These are phyloP conservation scores for Caryopteris hybrid DNA, from an alignment of 305 asterid genomes.

Conservation along the genomic window DNA sequence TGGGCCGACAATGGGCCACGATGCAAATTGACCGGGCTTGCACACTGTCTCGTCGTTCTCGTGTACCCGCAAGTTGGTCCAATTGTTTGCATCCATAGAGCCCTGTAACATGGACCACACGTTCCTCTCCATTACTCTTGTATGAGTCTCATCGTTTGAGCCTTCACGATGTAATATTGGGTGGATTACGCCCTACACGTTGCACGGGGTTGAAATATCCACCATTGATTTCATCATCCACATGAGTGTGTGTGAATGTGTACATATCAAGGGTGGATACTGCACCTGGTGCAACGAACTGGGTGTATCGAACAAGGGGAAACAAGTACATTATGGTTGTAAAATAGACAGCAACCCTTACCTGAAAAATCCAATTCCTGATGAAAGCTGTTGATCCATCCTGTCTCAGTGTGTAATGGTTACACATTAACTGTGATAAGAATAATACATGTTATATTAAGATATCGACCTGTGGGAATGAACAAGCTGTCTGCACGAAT, in stretches of 20 bases:
- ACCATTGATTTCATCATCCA: background rate
- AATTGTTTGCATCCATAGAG: slow-evolving; percentile 70
- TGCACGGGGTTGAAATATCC: background rate
- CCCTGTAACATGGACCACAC: slow-evolving; percentile 45
- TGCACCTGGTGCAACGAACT: background rate
- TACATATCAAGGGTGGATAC: background rate
- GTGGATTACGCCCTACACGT: background rate
- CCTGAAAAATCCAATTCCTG: slow-evolving; percentile 89
- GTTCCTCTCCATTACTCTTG: background rate
- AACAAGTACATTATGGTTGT: background rate
- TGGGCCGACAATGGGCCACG: slow-evolving; percentile 78
- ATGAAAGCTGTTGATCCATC: slow-evolving; percentile 87
- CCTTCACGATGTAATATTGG: background rate
- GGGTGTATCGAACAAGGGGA: background rate
- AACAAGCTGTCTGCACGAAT: background rate
- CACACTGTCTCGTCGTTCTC: slow-evolving; percentile 70
- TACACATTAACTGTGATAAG: slow-evolving; percentile 81
- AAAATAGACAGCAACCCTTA: slow-evolving; percentile 13
- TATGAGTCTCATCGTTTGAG: background rate
- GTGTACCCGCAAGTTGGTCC: slow-evolving; percentile 79
- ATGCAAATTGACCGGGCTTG: slow-evolving; percentile 91
- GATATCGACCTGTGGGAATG: background rate
- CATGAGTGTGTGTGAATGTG: background rate
- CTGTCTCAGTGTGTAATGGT: slow-evolving; percentile 88
- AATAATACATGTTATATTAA: background rate